A percentile compares a stretch with the other conserved stretches of the same genome.
These are phyloP conservation scores for Lepidopterella palustris DNA, from an alignment of 495 filamentous ascomycete species.

Conservation along the genomic window DNA sequence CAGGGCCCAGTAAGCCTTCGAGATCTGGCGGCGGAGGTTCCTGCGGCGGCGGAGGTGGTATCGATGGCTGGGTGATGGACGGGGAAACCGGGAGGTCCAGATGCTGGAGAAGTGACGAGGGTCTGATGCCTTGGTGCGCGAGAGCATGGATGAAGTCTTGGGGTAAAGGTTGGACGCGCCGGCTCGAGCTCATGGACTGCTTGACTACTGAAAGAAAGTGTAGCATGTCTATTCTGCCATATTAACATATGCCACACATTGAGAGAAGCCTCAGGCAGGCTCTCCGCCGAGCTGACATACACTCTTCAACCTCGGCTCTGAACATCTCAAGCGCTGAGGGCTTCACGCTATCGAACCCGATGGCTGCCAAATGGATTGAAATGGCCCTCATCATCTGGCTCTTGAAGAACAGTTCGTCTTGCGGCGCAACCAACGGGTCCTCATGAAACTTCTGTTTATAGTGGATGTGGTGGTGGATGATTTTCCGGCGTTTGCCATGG, in stretches of 20 bases:
- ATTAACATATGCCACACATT: neutral
- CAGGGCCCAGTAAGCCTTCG: slow-evolving; percentile 43
- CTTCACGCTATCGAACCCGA: slow-evolving; percentile 54
- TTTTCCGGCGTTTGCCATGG: slow-evolving; percentile 40
- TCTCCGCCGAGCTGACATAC: slow-evolving; percentile 38
- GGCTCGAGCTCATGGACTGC: slow-evolving; percentile 54
- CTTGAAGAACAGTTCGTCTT: slow-evolving; percentile 29
- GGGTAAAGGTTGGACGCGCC: slow-evolving; percentile 57
- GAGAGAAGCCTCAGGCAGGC: neutral
- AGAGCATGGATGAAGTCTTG: slow-evolving; percentile 65
- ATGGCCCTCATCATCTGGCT: slow-evolving; percentile 52
- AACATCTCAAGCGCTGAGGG: slow-evolving; percentile 55
- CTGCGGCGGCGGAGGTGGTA: slow-evolving; percentile 45
- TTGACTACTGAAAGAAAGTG: slow-evolving; percentile 51
- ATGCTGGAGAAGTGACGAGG: slow-evolving; percentile 36
- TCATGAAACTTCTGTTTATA: slow-evolving; percentile 34
- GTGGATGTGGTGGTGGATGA: slow-evolving; percentile 42
- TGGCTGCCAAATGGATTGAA: slow-evolving; percentile 45
- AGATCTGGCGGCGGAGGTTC: slow-evolving; percentile 39
- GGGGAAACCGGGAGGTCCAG: slow-evolving; percentile 39
- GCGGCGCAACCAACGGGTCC: slow-evolving; percentile 31
- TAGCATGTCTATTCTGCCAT: slow-evolving; percentile 47
- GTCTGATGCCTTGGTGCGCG: slow-evolving; percentile 34
- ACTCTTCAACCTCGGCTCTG: slow-evolving; percentile 53
- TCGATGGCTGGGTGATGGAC: slow-evolving; percentile 32